Conservation (phyloP, 192 early-diverging fungal species). For the Entomortierella lignicola region DNA sequence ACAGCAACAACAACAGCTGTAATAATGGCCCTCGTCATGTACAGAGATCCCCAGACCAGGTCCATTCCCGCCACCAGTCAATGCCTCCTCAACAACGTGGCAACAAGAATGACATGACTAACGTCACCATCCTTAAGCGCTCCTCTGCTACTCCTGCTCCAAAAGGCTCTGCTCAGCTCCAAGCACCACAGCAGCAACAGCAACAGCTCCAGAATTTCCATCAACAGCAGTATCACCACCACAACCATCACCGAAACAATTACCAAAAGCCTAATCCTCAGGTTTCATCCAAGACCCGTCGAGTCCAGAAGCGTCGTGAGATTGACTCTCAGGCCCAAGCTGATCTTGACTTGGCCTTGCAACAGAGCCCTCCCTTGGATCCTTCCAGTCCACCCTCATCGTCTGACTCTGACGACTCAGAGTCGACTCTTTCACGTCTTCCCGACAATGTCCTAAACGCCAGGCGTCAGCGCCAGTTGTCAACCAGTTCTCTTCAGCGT, state of each 20-base stretch:
- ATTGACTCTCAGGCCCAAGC: slow-evolving; percentile 42
- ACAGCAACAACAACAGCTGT: not conserved
- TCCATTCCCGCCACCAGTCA: slow-evolving; percentile 24
- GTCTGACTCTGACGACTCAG: slow-evolving; percentile 43
- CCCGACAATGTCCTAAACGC: slow-evolving; percentile 4
- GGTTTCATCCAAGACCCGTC: slow-evolving; percentile 54
- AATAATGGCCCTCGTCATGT: slow-evolving; percentile 14
- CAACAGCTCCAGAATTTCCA: not conserved
- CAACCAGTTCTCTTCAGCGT: slow-evolving; percentile 11
- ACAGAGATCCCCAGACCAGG: slow-evolving; percentile 4
- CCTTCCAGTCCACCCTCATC: slow-evolving; percentile 48
- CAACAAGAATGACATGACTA: slow-evolving; percentile 5
- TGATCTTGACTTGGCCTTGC: slow-evolving; percentile 33
- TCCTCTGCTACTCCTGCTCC: slow-evolving; percentile 9
- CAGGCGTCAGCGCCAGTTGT: slow-evolving; percentile 6
- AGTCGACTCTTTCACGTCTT: slow-evolving; percentile 30
- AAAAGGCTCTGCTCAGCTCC: not conserved
- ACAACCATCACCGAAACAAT: slow-evolving; percentile 11
- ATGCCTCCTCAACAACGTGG: slow-evolving; percentile 28
- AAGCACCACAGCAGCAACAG: not conserved
- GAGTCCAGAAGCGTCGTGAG: slow-evolving; percentile 59
- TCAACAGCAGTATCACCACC: slow-evolving; percentile 26
- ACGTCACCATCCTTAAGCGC: slow-evolving; percentile 34
- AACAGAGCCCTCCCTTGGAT: slow-evolving; percentile 32
- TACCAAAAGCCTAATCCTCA: slow-evolving; percentile 17